Conservation (phyloP, 257 asterid genomes). For the Ajuga chamaepitys region DNA sequence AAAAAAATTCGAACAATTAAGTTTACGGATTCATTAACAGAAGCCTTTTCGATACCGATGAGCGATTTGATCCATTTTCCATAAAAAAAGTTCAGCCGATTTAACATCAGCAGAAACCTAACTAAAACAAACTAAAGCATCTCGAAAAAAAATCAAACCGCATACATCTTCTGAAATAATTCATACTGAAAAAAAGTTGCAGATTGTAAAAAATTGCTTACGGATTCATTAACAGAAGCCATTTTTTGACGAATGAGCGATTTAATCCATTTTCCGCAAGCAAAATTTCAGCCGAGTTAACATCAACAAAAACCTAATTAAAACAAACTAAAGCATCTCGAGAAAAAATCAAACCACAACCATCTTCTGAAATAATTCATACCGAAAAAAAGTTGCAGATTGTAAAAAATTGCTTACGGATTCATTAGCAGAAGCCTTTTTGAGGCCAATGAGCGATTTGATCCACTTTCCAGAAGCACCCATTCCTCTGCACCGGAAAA, state of each 20-base stretch:
- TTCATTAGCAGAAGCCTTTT: slow-evolving; percentile 41
- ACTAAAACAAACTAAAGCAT: too few species aligned
- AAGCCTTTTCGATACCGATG: slow-evolving; percentile 47
- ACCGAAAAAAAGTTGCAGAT: neutral
- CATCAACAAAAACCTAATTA: too few species aligned
- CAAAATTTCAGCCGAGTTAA: too few species aligned
- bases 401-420: slow-evolving; percentile 23
- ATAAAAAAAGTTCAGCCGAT: too few species aligned
- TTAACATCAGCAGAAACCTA: too few species aligned
- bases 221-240: slow-evolving; percentile 38
- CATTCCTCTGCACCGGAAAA: slow-evolving; percentile 31
- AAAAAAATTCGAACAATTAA: too few species aligned
- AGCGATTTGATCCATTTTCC: slow-evolving; percentile 84
- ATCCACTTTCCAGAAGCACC: slow-evolving; percentile 92
- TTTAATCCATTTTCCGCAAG: slow-evolving; percentile 80
- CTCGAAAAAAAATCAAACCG: neutral
- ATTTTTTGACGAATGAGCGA: slow-evolving; percentile 58
- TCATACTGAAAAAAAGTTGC: neutral
- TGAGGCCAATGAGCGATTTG: slow-evolving; percentile 57
- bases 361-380: too few species aligned
- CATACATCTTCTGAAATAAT: too few species aligned
- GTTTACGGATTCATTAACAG: slow-evolving; percentile 41
- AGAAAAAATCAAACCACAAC: neutral
- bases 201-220: slow-evolving; percentile 11
- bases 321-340: too few species aligned